Percentiles rank a stretch among this genome's conserved stretches.
Evolutionary conservation across 805 yeast genomes (phyloP).

Genomic region (Lachancea meyersii): DNA sequence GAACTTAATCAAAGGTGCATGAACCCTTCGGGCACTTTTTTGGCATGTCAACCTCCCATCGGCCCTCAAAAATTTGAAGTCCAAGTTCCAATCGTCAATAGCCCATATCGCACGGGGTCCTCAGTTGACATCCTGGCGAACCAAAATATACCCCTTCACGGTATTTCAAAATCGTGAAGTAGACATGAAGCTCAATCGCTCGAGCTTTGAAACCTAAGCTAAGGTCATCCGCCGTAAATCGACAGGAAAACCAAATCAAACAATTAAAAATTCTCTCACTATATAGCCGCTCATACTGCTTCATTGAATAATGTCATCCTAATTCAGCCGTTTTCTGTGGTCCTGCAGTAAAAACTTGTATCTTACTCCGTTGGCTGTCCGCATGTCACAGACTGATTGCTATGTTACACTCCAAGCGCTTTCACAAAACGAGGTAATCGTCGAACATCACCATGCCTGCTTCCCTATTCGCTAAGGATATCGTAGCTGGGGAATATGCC

Average conservation of each 20-base stretch:
- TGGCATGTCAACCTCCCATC: not conserved
- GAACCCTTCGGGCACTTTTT: not conserved
- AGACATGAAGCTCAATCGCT: too few relatives aligned
- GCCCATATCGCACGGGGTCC: not conserved
- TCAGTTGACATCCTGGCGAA: not conserved
- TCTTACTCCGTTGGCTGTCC: not conserved
- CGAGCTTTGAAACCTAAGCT: too few relatives aligned
- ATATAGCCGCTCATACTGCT: not conserved
- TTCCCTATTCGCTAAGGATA: conserved; percentile 57
- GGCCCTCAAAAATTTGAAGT: not conserved
- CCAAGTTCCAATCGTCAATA: not conserved
- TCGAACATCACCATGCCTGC: conserved; percentile 64
- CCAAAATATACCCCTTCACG: not conserved
- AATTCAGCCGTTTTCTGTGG: too few relatives aligned
- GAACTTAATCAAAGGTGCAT: conserved; percentile 3
- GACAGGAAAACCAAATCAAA: too few relatives aligned
- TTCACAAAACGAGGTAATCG: conserved; percentile 41
- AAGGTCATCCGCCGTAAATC: too few relatives aligned
- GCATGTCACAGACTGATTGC: not conserved
- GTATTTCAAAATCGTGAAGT: not conserved
- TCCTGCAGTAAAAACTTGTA: too few relatives aligned
- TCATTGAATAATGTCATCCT: too few relatives aligned
- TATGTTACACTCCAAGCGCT: not conserved
- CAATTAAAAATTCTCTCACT: not conserved
- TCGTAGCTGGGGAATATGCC: conserved; percentile 58